Evolutionary conservation across 1,139 yeast species (phyloP), one percentile per base, ranked within the genome.

Genomic region (Arxiozyma bovina): DNA sequence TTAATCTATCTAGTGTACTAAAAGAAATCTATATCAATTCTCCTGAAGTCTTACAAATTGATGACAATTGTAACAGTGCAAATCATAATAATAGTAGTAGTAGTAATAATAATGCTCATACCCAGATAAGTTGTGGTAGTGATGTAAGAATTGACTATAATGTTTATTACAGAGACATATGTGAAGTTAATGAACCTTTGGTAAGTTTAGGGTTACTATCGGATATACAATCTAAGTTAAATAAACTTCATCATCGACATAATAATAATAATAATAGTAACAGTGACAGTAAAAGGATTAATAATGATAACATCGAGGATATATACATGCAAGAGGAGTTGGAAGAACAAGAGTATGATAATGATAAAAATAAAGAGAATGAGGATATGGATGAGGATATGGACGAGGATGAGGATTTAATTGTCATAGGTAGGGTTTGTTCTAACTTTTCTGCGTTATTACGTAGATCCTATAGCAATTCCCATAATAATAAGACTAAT

Each of bases 141-240:
- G 58, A 54, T 45, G 51, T 21, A 12, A 21, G 45, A 18, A 51
- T 56, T 55, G 93, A 85, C 64, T 85, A 82, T 64, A 86, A 87
- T 45, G 80, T 85, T 21, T 85, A 85, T 68, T 83, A 82, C 60
- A 83, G 81, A 62, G 93, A 85, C 65, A 78, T 85, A 50, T 79
- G 86, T 40, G 93, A 85, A 66, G 81, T 81, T 6, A 88, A 83
- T 63, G 91, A 85, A 68, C 93, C 93, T 1, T 81, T 82, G 65
- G 93, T 85, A 11, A 84, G 88, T 21, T 79, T 81, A 60, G 93
- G 93, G 0, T 74, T 82, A 23, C 73, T 83, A 51, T 81, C 88
- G 0, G 73, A 75, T 42, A 64, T 77, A 53, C 61, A 68, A 54
- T 63, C 63, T 9, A 64, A 62, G 47, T 59, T 65, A 45, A 50